A percentile compares a stretch with the other conserved stretches of the same genome.
Evolutionary conservation across 495 filamentous ascomycete genomes (phyloP).

Genomic region (Penicillium psychrofluorescens): DNA sequence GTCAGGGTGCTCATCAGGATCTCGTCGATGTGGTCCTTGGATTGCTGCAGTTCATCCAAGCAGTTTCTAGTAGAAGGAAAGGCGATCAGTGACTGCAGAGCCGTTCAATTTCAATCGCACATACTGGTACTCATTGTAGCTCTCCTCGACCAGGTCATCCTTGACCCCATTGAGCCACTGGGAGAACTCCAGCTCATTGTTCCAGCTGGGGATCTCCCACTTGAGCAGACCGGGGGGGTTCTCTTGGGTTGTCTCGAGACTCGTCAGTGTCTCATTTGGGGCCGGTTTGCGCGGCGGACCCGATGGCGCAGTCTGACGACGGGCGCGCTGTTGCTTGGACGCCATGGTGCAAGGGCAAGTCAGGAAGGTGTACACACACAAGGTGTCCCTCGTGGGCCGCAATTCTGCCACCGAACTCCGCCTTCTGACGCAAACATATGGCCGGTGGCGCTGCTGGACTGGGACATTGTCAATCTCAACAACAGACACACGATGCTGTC

Average conservation of each 20-base stretch:
- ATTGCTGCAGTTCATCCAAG: slow-evolving; percentile 69
- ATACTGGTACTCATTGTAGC: slow-evolving; percentile 81
- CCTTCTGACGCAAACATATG: slow-evolving; percentile 24
- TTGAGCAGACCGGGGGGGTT: slow-evolving; percentile 1
- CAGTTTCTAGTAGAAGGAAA: slow-evolving; percentile 48
- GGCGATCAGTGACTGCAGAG: background rate
- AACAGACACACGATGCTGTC: slow-evolving; percentile 19
- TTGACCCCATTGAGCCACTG: slow-evolving; percentile 57
- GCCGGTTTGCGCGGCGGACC: slow-evolving; percentile 26
- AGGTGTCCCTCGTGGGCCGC: background rate
- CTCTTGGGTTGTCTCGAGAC: slow-evolving; percentile 18
- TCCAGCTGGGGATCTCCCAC: slow-evolving; percentile 9
- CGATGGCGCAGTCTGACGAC: slow-evolving; percentile 37
- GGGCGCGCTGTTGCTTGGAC: slow-evolving; percentile 27
- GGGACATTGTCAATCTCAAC: background rate
- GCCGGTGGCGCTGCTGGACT: too few relatives aligned
- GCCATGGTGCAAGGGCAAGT: slow-evolving; percentile 10
- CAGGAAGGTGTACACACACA: too few relatives aligned
- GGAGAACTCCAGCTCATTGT: slow-evolving; percentile 53
- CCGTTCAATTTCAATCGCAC: slow-evolving; percentile 11
- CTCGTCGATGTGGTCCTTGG: slow-evolving; percentile 70
- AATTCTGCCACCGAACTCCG: slow-evolving; percentile 34
- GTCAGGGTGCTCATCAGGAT: slow-evolving; percentile 68
- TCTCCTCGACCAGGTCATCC: slow-evolving; percentile 64
- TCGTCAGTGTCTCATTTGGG: slow-evolving; percentile 15